These are phyloP conservation scores for Exophiala bonariae DNA, from an alignment of 2,329 filamentous ascomycete species.

Conservation along the genomic window DNA sequence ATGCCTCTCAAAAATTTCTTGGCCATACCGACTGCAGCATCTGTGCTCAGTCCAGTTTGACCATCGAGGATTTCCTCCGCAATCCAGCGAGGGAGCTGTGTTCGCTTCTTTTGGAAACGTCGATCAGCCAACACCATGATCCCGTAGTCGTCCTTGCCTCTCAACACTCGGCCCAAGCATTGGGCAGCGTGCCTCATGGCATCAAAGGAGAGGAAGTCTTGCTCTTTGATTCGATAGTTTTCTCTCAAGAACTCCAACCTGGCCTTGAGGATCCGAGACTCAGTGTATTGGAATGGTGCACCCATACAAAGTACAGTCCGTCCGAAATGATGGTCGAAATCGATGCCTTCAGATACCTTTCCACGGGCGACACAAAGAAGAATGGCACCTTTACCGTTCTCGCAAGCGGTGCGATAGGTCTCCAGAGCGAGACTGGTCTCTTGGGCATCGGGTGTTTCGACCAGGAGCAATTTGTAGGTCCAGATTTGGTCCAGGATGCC, in stretches of 20 bases:
- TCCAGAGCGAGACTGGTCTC: conserved; percentile 94
- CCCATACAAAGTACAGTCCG: conserved; percentile 94
- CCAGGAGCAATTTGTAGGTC: conserved; percentile 98
- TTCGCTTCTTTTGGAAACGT: conserved; percentile 87
- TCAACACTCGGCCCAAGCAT: conserved; percentile 87
- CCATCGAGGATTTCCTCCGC: conserved; percentile 80
- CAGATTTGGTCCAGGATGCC: conserved; percentile 95
- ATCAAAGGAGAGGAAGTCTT: conserved; percentile 97
- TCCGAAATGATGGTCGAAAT: conserved; percentile 98
- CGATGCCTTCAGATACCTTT: conserved; percentile 96
- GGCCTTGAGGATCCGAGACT: conserved; percentile 94
- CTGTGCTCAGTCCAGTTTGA: conserved; percentile 87
- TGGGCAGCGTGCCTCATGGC: conserved; percentile 99
- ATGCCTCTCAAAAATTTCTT: conserved; percentile 88
- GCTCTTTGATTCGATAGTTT: conserved; percentile 93
- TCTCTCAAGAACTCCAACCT: conserved; percentile 94
- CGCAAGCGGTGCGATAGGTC: conserved; percentile 95
- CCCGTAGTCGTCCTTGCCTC: conserved; percentile 98
- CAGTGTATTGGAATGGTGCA: conserved; percentile 97
- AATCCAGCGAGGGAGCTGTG: conserved; percentile 95
- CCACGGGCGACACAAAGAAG: conserved; percentile 93
- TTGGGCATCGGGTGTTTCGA: conserved; percentile 95
- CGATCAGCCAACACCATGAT: conserved; percentile 98
- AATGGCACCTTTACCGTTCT: conserved; percentile 91
- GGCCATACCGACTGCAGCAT: conserved; percentile 88